Evolutionary conservation across 495 filamentous ascomycete species (phyloP), one percentile per base, ranked within the genome.

Genomic region (Geopyxis carbonaria): DNA sequence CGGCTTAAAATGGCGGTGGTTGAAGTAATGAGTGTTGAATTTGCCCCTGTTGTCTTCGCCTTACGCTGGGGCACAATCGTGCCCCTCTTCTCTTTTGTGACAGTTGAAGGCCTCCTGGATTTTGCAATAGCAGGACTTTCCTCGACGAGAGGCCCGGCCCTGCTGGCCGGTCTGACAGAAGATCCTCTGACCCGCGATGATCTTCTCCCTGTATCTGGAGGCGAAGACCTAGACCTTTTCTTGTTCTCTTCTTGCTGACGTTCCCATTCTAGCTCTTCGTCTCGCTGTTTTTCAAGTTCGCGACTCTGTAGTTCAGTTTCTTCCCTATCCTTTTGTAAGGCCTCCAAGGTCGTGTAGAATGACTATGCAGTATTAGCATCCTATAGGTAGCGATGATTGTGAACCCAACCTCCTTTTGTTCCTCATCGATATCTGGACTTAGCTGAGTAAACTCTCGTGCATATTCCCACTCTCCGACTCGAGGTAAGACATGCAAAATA

Each of bases 381-480:
- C 8, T 16, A 22, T 22, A 71, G 50, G 80, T 5, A 73, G 57
- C 6, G 67, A 46, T 72, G 68, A 42, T 67, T 67, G 37, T 4
- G 13, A 28, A 28, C 7, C 1, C 75, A 35, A 55, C 73, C 34
- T 94, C 89, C 56, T 80, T 75, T 23, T 80, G 70, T 55, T 95
- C 89, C 40, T 95, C 87, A 56, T 94, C 89, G 0, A 97, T 71
- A 16, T 89, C 70, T 25, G 84, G 71, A 51, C 71, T 83, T 44
- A 83, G 65, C 42, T 65, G 74, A 42, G 95, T 86, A 61, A 95
- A 95, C 47, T 89, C 79, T 19, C 69, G 66, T 0, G 89, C 83
- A 53, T 94, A 94, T 30, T 87, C 79, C 89, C 91, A 97, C 61
- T 95, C 83, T 23, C 76, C 73, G 48, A 92, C 93, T 27, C 79